phyloP scores from a whole-genome alignment of 1,284 basidiomycete genomes.

The Ustilago tritici region DNA sequence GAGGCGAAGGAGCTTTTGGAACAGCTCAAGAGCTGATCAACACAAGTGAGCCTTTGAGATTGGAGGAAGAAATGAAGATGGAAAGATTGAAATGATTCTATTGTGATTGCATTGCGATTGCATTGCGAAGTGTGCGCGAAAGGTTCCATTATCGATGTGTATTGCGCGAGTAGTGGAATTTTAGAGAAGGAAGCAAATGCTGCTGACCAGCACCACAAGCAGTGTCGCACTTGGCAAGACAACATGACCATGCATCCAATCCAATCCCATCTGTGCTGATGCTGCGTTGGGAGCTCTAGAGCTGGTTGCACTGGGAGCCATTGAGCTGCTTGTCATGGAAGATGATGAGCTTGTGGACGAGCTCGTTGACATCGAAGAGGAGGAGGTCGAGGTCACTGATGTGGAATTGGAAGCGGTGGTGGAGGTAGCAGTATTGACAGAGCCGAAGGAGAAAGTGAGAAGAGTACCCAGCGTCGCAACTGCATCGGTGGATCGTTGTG shows the following conservation, averaged over 20 bases:
- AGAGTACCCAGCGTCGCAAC: conserved; percentile 34
- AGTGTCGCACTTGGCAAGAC: conserved; percentile 17
- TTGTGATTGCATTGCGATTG: neutral
- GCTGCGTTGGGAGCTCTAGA: conserved; percentile 20
- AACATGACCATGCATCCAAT: conserved; percentile 10
- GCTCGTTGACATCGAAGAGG: conserved; percentile 16
- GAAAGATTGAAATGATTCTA: neutral
- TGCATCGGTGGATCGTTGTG: conserved; percentile 30
- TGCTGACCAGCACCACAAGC: conserved; percentile 28
- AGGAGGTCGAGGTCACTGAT: conserved; percentile 8
- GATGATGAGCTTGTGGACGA: conserved; percentile 10
- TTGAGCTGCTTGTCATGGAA: conserved; percentile 5
- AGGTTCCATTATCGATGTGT: neutral
- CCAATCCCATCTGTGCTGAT: neutral
- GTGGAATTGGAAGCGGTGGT: conserved; percentile 7
- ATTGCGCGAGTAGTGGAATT: neutral
- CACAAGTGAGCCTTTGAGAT: neutral
- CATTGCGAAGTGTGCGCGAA: neutral
- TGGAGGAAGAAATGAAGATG: neutral
- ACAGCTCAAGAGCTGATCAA: conserved; percentile 30
- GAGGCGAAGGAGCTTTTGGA: conserved; percentile 74
- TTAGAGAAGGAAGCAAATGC: conserved; percentile 45
- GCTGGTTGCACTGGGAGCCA: conserved; percentile 6
- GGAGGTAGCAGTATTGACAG: conserved; percentile 24
- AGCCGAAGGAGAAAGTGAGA: conserved; percentile 34